Conservation (phyloP, 2,329 filamentous ascomycete genomes). For the Fusarium cicatricum region DNA sequence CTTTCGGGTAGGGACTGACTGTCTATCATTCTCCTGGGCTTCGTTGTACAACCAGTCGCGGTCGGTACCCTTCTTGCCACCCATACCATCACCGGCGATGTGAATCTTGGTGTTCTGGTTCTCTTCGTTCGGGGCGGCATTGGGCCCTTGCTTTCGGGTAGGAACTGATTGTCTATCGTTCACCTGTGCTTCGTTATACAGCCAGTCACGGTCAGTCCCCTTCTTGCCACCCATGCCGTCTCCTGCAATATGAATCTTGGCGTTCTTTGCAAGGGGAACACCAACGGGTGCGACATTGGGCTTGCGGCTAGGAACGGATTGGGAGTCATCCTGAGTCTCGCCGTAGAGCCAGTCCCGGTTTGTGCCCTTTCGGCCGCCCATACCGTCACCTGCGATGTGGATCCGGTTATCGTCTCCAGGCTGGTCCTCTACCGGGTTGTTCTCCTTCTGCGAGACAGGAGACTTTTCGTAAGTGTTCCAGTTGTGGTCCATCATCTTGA, state of each 20-base stretch:
- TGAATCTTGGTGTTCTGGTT: conserved; percentile 43
- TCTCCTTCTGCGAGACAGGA: conserved; percentile 62
- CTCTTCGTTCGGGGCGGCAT: conserved; percentile 3
- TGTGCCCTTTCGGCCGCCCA: conserved; percentile 67
- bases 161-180: conserved; percentile 39
- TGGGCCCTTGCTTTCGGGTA: conserved; percentile 46
- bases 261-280: conserved; percentile 25
- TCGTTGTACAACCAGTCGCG: conserved; percentile 65
- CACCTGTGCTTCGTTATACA: conserved; percentile 59
- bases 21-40: conserved; percentile 50
- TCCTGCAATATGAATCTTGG: conserved; percentile 57
- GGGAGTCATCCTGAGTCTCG: conserved; percentile 43
- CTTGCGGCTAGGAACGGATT: conserved; percentile 30
- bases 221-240: conserved; percentile 72
- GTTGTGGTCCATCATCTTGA: conserved; percentile 76
- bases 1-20: conserved; percentile 47
- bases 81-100: conserved; percentile 71
- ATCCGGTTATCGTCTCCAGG: conserved; percentile 51
- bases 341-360: conserved; percentile 65
- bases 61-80: conserved; percentile 62
- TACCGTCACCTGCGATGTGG: conserved; percentile 68
- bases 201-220: conserved; percentile 63
- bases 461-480: conserved; percentile 66
- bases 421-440: conserved; percentile 57
- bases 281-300: conserved; percentile 20